Base-by-base conservation (phyloP, 139 green algal species). In the Volvox africanus region DNA sequence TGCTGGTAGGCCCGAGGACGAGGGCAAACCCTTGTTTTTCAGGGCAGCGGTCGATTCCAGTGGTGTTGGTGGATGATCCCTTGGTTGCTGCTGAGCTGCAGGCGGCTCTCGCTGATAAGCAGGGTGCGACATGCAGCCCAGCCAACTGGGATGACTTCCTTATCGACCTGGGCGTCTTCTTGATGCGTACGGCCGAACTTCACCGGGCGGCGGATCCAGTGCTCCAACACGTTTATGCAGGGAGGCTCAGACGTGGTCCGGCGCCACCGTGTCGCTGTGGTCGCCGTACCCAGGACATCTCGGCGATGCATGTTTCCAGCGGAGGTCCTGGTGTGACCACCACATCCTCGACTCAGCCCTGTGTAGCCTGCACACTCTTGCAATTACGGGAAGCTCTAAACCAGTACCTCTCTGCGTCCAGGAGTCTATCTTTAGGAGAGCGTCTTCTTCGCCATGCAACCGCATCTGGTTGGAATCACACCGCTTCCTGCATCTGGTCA, bases 51-150 rank as follows among this genome's bases (percentile, higher is more conserved):
- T 36, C 78, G 20, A 44, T 67, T 22, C 78, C 37, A 12, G 78
- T 84, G 78, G 37, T 84, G 78, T 12, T 67, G 37, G 12, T 84
- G 78, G 78, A 84, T 67, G 37, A 84, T 44, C 78, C 78, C 2
- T 33, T 37, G 78, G 78, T 84, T 44, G 78, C 37, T 18, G 36
- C 35, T 24, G 78, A 84, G 78, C 6, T 84, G 78, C 80, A 50
- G 80, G 18, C 1, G n/a, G 18, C 61, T 17, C 44, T 50, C 33
- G 1, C 50, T 26, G 50, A 33, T 17, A 44, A 2, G 79, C 79
- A 36, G 79, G 36, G 62, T 44, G 6, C 18, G 24, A 21, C 26
- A 35, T 35, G 21, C 33, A 24, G 22, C 21, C 37, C 80, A 5
- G 80, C 55, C 35, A 30, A 67, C 80, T 18, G 30, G 12, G 80